These are phyloP conservation scores for Suillus subaureus DNA, from an alignment of 768 basidiomycete species.

Conservation along the genomic window DNA sequence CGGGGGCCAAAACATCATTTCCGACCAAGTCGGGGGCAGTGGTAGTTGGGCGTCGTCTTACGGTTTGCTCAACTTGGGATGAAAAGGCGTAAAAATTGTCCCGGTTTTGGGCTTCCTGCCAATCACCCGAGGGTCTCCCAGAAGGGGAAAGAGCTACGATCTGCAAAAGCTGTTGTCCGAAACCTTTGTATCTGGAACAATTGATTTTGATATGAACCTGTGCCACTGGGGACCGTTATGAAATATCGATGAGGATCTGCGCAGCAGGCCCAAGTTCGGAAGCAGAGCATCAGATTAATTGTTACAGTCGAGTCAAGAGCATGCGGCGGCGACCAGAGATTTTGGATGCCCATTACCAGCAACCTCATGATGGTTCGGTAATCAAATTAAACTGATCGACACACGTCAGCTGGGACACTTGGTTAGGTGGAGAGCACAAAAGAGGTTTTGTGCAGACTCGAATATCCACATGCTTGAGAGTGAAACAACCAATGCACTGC, in stretches of 20 bases:
- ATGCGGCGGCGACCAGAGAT: not conserved
- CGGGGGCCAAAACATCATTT: not conserved
- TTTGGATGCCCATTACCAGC: not conserved
- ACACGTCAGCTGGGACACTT: not conserved
- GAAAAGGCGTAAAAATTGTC: not conserved
- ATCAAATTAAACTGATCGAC: not conserved
- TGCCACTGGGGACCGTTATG: not conserved
- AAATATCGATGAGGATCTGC: not conserved
- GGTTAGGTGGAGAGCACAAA: not conserved
- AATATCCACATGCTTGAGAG: not conserved
- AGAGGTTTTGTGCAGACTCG: not conserved
- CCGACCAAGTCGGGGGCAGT: not conserved
- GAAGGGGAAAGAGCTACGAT: not conserved
- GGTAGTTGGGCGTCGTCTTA: not conserved
- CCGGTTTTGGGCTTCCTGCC: not conserved
- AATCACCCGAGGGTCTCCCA: constrained; percentile 1
- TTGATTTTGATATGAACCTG: not conserved
- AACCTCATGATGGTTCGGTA: not conserved
- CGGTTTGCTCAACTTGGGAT: not conserved
- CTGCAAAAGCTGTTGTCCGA: not conserved
- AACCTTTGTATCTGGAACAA: not conserved
- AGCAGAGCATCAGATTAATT: not conserved
- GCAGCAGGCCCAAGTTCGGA: not conserved
- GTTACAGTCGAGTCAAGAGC: not conserved
- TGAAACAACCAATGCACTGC: not conserved